Percentiles rank a stretch among this genome's conserved stretches.
phyloP scores from a whole-genome alignment of 1,284 basidiomycete species.

The Malassezia yamatoensis region DNA sequence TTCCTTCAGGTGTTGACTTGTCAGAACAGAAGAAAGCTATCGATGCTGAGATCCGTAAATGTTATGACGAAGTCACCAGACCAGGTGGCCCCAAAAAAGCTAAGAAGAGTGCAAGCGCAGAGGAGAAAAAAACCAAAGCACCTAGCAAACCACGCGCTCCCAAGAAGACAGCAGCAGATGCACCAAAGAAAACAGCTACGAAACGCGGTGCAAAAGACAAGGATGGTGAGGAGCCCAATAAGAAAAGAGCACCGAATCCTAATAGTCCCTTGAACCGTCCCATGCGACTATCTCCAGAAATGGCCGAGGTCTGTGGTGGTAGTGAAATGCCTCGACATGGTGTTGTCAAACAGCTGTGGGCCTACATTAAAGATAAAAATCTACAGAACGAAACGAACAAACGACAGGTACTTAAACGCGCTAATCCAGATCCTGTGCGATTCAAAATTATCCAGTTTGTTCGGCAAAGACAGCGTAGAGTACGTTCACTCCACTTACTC shows the following conservation, averaged over 20 bases:
- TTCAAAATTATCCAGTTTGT: slow-evolving; percentile 58
- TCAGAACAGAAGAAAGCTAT: slow-evolving; percentile 36
- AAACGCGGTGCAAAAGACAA: slow-evolving; percentile 18
- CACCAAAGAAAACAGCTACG: slow-evolving; percentile 13
- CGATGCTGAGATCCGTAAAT: slow-evolving; percentile 34
- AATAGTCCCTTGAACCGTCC: slow-evolving; percentile 46
- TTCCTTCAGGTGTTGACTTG: slow-evolving; percentile 28
- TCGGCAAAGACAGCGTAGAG: slow-evolving; percentile 65
- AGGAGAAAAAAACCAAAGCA: slow-evolving; percentile 11
- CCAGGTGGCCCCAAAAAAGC: not conserved
- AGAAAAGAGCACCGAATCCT: slow-evolving; percentile 35
- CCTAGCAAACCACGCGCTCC: not conserved
- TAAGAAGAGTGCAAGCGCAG: not conserved
- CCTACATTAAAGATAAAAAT: slow-evolving; percentile 65
- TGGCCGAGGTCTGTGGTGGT: slow-evolving; percentile 44
- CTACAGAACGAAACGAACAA: slow-evolving; percentile 71
- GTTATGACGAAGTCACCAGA: slow-evolving; percentile 35
- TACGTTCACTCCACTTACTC: slow-evolving; percentile 19
- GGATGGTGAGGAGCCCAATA: slow-evolving; percentile 27
- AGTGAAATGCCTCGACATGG: slow-evolving; percentile 65
- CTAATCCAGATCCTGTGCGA: slow-evolving; percentile 63
- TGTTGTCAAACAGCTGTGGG: slow-evolving; percentile 75
- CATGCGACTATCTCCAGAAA: slow-evolving; percentile 29
- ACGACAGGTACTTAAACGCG: slow-evolving; percentile 45
- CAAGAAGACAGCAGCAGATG: not conserved